Evolutionary conservation across 1,139 yeast species (phyloP).

Genomic region (Hanseniaspora sp.): DNA sequence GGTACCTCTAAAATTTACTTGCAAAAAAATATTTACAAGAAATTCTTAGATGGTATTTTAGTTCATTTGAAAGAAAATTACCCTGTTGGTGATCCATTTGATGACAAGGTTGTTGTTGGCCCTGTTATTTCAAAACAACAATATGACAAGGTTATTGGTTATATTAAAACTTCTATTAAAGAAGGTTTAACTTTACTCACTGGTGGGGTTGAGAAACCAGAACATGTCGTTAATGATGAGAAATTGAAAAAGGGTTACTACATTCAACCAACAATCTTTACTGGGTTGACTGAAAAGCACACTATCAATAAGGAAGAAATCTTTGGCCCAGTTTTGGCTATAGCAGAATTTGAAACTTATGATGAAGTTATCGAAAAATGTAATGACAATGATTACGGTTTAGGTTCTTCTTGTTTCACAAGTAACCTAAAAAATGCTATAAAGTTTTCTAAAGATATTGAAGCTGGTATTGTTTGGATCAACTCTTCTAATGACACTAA

Average conservation of each 20-base stretch:
- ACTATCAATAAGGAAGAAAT: conserved; percentile 58
- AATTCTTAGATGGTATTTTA: conserved; percentile 41
- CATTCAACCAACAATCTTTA: conserved; percentile 56
- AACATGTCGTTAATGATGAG: conserved; percentile 13
- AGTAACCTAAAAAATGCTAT: conserved; percentile 47
- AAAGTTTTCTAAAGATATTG: conserved; percentile 48
- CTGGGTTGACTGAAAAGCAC: conserved; percentile 47
- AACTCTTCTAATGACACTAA: conserved; percentile 71
- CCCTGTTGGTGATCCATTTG: conserved; percentile 50
- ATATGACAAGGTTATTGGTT: conserved; percentile 56
- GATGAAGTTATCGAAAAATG: conserved; percentile 63
- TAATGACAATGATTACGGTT: conserved; percentile 60
- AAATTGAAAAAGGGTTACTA: conserved; percentile 39
- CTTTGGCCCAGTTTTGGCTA: conserved; percentile 76
- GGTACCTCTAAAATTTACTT: conserved; percentile 77
- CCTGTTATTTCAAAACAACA: conserved; percentile 69
- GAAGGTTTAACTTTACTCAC: conserved; percentile 60
- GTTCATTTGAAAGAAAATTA: conserved; percentile 36
- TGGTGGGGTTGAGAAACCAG: conserved; percentile 42
- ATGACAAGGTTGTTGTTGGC: conserved; percentile 50
- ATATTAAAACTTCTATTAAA: conserved; percentile 53
- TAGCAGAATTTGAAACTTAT: conserved; percentile 53
- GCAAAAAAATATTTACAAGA: conserved; percentile 57
- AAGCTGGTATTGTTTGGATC: conserved; percentile 76
- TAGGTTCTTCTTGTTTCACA: conserved; percentile 71